phyloP scores from a whole-genome alignment of 345 rosid species.

The Linum trigynum region DNA sequence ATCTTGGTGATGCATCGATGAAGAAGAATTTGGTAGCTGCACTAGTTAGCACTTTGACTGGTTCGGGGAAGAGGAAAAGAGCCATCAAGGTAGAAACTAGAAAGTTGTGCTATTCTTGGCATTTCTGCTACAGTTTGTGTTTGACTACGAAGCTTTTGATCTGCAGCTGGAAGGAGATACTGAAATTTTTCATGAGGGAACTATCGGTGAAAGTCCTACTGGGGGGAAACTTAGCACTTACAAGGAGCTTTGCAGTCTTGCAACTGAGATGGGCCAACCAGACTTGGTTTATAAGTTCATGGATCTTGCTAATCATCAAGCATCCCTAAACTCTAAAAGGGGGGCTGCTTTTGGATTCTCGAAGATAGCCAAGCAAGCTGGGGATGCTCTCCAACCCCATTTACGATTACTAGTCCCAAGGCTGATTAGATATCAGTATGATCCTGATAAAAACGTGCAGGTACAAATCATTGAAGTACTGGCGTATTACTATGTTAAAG shows the following conservation, averaged over 20 bases:
- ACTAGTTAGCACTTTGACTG: conserved; percentile 75
- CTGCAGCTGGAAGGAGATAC: conserved; percentile 75
- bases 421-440: conserved; percentile 87
- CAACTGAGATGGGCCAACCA: conserved; percentile 99
- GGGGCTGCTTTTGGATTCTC: conserved; percentile 99
- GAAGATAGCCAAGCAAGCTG: conserved; percentile 96
- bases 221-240: conserved; percentile 94
- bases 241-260: conserved; percentile 88
- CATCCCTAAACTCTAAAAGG: conserved; percentile 76
- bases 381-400: conserved; percentile 94
- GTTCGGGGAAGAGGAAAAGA: conserved; percentile 93
- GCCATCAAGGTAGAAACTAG: conserved; percentile 79
- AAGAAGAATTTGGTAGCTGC: conserved; percentile 80
- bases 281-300: conserved; percentile 91
- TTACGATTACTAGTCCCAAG: conserved; percentile 69
- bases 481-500: background rate
- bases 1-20: conserved; percentile 85
- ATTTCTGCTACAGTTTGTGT: conserved; percentile 12
- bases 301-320: conserved; percentile 96
- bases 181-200: conserved; percentile 90
- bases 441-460: conserved; percentile 98
- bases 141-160: conserved; percentile 13
- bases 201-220: conserved; percentile 68
- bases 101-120: conserved; percentile 5
- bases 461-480: conserved; percentile 26